These are phyloP conservation scores for Mycena maculata DNA, from an alignment of 768 basidiomycete genomes.

Conservation along the genomic window DNA sequence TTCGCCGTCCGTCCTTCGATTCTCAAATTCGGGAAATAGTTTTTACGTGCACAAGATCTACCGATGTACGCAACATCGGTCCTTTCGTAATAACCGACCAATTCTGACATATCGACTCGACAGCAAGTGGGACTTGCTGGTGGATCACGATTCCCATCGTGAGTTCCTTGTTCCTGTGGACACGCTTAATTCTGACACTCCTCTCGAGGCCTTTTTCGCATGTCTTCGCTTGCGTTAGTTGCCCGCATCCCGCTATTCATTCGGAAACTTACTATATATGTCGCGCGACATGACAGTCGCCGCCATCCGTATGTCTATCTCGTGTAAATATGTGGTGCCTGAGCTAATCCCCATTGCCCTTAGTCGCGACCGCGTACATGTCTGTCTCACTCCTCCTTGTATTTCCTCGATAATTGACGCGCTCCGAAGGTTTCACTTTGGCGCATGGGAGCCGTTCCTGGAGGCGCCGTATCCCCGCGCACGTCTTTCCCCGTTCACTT, in stretches of 20 bases:
- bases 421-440: conserved; percentile 30
- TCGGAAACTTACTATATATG: not conserved
- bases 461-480: conserved; percentile 39
- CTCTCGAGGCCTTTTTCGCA: conserved; percentile 35
- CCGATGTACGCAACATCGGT: conserved; percentile 17
- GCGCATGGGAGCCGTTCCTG: conserved; percentile 27
- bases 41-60: conserved; percentile 28
- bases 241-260: not conserved
- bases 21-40: not conserved
- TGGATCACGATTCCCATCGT: conserved; percentile 41
- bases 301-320: conserved; percentile 33
- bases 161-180: not conserved
- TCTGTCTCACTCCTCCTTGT: not conserved
- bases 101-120: conserved; percentile 30
- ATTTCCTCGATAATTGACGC: not conserved
- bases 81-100: conserved; percentile 24
- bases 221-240: conserved; percentile 39
- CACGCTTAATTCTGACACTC: not conserved
- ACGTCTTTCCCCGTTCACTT: conserved; percentile 10
- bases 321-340: not conserved
- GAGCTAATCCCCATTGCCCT: not conserved
- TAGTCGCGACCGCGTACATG: conserved; percentile 43
- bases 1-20: not conserved
- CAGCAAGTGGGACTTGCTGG: conserved; percentile 44
- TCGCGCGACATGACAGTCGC: conserved; percentile 31